phyloP scores from a whole-genome alignment of 179 eudicot species.

The Spinacia oleracea region DNA sequence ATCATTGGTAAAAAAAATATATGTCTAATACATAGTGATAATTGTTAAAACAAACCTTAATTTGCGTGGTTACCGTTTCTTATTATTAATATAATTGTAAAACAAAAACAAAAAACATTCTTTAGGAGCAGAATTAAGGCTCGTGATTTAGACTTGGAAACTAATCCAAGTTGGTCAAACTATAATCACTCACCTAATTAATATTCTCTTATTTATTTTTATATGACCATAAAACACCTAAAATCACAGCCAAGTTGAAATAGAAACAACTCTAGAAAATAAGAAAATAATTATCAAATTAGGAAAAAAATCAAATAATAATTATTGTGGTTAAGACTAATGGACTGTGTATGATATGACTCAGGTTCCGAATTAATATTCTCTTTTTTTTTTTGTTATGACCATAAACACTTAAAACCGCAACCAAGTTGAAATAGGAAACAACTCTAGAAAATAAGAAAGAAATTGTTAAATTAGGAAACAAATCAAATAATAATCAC shows the following conservation, averaged over 20 bases:
- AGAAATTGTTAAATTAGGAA: background rate
- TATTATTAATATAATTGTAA: background rate
- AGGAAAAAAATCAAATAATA: background rate
- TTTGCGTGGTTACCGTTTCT: background rate
- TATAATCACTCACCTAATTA: background rate
- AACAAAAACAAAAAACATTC: background rate
- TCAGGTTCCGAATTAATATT: constrained; percentile 7
- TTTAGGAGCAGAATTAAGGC: background rate
- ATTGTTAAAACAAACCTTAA: background rate
- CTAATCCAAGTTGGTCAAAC: constrained; percentile 3
- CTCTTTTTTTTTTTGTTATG: background rate
- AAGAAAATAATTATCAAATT: background rate
- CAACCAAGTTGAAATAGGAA: background rate
- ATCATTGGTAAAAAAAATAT: no score
- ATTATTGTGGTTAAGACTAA: no score
- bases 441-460: background rate
- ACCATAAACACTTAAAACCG: background rate
- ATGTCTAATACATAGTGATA: no score
- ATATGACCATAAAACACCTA: background rate
- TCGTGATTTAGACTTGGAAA: background rate
- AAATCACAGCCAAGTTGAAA: background rate
- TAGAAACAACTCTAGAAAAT: background rate
- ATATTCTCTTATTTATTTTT: background rate
- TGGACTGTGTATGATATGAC: no score
- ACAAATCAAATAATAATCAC: background rate